These are phyloP conservation scores for Microdochium nivale DNA, from an alignment of 2,329 filamentous ascomycete genomes.

Conservation along the genomic window DNA sequence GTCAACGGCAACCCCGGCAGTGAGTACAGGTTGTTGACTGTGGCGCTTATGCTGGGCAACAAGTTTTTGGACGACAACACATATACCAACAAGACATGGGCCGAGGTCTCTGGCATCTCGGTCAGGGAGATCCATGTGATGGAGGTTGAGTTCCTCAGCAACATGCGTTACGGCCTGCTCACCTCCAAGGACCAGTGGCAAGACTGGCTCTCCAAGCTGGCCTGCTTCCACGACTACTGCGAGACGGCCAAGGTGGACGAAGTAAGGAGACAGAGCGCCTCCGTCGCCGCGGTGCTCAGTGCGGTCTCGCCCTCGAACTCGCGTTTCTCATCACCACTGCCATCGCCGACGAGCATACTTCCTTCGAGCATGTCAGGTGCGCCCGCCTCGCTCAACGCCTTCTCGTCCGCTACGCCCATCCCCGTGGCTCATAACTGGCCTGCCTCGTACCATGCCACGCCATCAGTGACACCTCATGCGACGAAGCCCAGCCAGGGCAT, in stretches of 20 bases:
- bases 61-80: slow-evolving; percentile 99
- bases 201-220: slow-evolving; percentile 75
- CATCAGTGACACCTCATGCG: slow-evolving; percentile 38
- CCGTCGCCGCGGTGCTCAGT: slow-evolving; percentile 20
- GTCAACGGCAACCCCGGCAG: slow-evolving; percentile 90
- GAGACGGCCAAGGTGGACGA: slow-evolving; percentile 50
- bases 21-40: slow-evolving; percentile 85
- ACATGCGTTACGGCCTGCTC: slow-evolving; percentile 90
- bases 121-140: slow-evolving; percentile 96
- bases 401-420: slow-evolving; percentile 24
- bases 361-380: slow-evolving; percentile 22
- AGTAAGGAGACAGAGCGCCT: slow-evolving; percentile 18
- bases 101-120: slow-evolving; percentile 88
- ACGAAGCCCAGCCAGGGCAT: slow-evolving; percentile 33
- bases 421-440: slow-evolving; percentile 26
- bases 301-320: slow-evolving; percentile 30
- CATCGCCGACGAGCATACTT: slow-evolving; percentile 36
- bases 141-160: slow-evolving; percentile 99
- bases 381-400: slow-evolving; percentile 26
- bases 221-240: slow-evolving; percentile 77
- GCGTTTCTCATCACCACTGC: slow-evolving; percentile 34
- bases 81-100: slow-evolving; percentile 99
- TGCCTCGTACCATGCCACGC: slow-evolving; percentile 25
- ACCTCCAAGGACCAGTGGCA: slow-evolving; percentile 82
- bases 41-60: slow-evolving; percentile 95